phyloP scores from a whole-genome alignment of 2,329 filamentous ascomycete species.

The Venturia carpophila region DNA sequence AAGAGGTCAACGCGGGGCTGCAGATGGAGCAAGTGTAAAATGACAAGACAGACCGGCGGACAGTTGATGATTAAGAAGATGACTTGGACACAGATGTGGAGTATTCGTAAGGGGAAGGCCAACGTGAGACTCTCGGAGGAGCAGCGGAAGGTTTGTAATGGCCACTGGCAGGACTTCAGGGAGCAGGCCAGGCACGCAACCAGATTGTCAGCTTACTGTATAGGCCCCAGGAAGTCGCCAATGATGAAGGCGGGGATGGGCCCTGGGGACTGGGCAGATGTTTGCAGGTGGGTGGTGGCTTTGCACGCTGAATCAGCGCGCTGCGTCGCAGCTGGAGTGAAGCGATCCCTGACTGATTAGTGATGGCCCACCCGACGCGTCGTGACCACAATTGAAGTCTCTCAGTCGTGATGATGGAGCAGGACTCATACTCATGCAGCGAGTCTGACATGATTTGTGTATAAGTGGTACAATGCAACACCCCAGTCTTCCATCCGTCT shows the following conservation, averaged over 20 bases:
- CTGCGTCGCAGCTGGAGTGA: background rate
- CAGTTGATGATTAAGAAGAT: conserved; percentile 6
- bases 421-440: background rate
- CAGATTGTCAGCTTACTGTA: background rate
- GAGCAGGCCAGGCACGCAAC: background rate
- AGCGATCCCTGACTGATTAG: background rate
- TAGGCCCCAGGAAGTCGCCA: background rate
- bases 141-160: conserved; percentile 8
- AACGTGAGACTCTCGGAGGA: background rate
- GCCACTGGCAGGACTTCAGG: background rate
- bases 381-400: background rate
- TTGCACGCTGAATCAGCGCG: background rate
- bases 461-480: background rate
- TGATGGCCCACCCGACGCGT: background rate
- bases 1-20: background rate
- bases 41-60: too few relatives aligned
- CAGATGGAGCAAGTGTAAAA: background rate
- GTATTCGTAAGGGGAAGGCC: background rate
- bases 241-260: background rate
- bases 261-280: too few relatives aligned
- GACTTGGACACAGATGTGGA: background rate
- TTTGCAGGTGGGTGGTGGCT: too few relatives aligned
- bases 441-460: background rate
- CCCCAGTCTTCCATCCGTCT: background rate
- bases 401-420: conserved; percentile 12